phyloP scores from a whole-genome alignment of 2,329 filamentous ascomycete species.

The Neophaeococcomyces mojaviensis region DNA sequence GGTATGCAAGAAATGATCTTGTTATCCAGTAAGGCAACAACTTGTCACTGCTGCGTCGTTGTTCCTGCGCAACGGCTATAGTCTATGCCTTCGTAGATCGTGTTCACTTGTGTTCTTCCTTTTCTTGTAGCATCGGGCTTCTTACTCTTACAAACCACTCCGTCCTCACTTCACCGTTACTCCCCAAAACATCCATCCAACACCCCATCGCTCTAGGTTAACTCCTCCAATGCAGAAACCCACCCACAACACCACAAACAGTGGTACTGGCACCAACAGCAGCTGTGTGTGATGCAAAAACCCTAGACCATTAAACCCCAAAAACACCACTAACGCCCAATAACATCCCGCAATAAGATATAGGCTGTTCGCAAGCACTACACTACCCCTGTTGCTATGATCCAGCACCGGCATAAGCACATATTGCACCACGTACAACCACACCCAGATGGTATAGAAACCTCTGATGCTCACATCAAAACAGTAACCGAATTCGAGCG shows the following conservation, averaged over 20 bases:
- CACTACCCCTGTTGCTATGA: constrained; percentile 34
- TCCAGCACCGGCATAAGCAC: constrained; percentile 54
- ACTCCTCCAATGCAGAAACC: constrained; percentile 41
- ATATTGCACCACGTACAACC: constrained; percentile 61
- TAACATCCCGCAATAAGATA: constrained; percentile 60
- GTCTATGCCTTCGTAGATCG: too few species aligned
- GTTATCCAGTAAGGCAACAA: too few species aligned
- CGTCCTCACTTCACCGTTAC: constrained; percentile 19
- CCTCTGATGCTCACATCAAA: constrained; percentile 63
- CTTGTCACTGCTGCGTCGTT: too few species aligned
- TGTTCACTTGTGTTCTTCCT: too few species aligned
- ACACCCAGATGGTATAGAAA: constrained; percentile 61
- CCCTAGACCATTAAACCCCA: constrained; percentile 62
- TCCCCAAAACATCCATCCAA: constrained; percentile 39
- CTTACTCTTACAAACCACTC: too few species aligned
- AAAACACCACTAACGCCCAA: constrained; percentile 61
- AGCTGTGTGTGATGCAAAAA: constrained; percentile 62
- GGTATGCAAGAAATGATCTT: too few species aligned
- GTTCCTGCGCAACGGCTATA: too few species aligned
- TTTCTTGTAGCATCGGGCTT: too few species aligned
- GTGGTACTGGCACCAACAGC: constrained; percentile 54
- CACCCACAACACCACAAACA: constrained; percentile 54
- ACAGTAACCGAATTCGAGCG: constrained; percentile 63
- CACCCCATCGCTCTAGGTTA: constrained; percentile 39
- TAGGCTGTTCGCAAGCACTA: constrained; percentile 58